These are phyloP conservation scores for Boechera stricta DNA, from an alignment of 345 rosid species.

Conservation along the genomic window DNA sequence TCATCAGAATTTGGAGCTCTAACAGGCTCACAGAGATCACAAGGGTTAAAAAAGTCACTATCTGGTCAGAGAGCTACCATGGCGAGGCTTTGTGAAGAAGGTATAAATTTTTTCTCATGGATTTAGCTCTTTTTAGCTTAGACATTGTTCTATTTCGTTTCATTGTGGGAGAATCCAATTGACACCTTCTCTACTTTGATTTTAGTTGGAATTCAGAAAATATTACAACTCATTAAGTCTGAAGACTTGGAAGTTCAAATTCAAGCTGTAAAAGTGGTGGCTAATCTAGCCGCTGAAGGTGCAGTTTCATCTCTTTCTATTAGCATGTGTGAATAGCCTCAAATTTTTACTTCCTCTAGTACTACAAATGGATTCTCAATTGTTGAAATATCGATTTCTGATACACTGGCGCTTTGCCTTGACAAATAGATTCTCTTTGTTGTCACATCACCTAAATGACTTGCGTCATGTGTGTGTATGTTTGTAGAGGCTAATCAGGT, in stretches of 20 bases:
- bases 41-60: constrained; percentile 59
- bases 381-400: background rate
- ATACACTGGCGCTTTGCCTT: background rate
- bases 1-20: constrained; percentile 50
- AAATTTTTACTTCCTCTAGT: background rate
- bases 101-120: constrained; percentile 43
- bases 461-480: constrained; percentile 21
- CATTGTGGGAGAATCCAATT: constrained; percentile 9
- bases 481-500: constrained; percentile 79
- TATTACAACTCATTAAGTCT: constrained; percentile 72
- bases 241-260: constrained; percentile 87
- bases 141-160: background rate
- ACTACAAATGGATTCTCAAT: constrained; percentile 1
- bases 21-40: constrained; percentile 56
- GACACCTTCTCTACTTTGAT: constrained; percentile 34
- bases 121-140: constrained; percentile 4
- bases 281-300: constrained; percentile 99
- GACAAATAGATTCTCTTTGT: background rate
- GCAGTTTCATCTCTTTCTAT: constrained; percentile 26
- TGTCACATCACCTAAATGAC: constrained; percentile 16
- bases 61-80: constrained; percentile 84
- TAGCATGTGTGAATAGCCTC: constrained; percentile 10
- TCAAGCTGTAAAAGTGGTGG: constrained; percentile 92
- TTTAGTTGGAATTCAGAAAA: constrained; percentile 89
- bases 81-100: constrained; percentile 96